A percentile compares a stretch with the other conserved stretches of the same genome.
These are phyloP conservation scores for Cladosporium halotolerans DNA, from an alignment of 2,329 filamentous ascomycete genomes.

Conservation along the genomic window DNA sequence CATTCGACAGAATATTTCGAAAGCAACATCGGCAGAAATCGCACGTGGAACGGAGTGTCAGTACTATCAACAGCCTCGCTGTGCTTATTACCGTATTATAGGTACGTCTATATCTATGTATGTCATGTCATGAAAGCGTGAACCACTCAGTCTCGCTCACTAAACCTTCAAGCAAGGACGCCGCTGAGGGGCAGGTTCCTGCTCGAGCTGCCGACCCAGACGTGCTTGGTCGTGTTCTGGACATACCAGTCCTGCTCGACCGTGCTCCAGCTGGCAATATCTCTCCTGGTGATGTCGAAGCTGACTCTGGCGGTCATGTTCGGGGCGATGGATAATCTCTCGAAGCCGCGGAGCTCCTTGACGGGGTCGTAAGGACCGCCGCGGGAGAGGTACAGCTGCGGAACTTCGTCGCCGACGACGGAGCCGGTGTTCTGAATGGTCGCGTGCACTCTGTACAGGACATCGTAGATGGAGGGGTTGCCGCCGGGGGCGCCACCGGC, in stretches of 20 bases:
- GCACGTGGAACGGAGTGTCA: no score
- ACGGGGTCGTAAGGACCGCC: slow-evolving; percentile 65
- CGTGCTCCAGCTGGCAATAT: slow-evolving; percentile 79
- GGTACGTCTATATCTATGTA: no score
- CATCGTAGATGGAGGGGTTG: slow-evolving; percentile 59
- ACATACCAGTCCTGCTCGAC: slow-evolving; percentile 74
- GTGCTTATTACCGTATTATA: no score
- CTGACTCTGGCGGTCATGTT: slow-evolving; percentile 59
- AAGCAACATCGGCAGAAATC: no score
- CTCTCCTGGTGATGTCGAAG: slow-evolving; percentile 64
- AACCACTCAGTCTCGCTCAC: background rate
- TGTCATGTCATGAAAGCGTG: no score
- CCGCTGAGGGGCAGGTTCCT: slow-evolving; percentile 42
- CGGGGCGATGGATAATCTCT: slow-evolving; percentile 63
- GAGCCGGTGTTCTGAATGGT: slow-evolving; percentile 64
- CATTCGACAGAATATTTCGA: no score
- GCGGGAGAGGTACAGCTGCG: slow-evolving; percentile 70
- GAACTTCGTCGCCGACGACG: slow-evolving; percentile 59
- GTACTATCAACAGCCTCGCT: no score
- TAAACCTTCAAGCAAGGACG: slow-evolving; percentile 11
- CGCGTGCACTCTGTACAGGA: slow-evolving; percentile 59
- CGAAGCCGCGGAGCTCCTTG: slow-evolving; percentile 67
- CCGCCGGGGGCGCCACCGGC: slow-evolving; percentile 59
- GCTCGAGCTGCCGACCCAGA: slow-evolving; percentile 53
- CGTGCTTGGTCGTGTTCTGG: slow-evolving; percentile 47